These are phyloP conservation scores for Iris pallida DNA, from an alignment of 116 monocot genomes.

Conservation along the genomic window DNA sequence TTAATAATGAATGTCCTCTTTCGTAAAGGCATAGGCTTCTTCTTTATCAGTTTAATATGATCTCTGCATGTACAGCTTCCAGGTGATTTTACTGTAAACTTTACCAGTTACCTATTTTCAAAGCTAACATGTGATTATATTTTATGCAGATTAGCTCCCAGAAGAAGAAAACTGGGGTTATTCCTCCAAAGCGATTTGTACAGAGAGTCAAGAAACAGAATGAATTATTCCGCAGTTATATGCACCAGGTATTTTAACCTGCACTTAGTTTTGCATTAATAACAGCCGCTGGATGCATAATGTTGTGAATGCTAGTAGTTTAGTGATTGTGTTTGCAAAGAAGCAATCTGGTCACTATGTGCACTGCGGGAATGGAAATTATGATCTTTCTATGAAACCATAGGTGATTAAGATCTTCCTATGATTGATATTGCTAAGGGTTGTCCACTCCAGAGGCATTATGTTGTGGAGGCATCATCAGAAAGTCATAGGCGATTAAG, in stretches of 20 bases:
- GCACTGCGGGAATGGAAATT: no score
- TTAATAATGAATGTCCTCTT: no score
- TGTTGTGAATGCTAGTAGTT: neutral
- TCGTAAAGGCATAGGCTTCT: no score
- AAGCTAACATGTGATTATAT: neutral
- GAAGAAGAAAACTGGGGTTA: constrained; percentile 91
- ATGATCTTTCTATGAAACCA: no score
- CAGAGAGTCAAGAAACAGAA: constrained; percentile 89
- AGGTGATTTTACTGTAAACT: no score
- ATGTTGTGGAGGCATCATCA: no score
- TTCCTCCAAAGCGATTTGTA: constrained; percentile 88
- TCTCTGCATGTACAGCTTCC: no score
- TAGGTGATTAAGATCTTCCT: no score
- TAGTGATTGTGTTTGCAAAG: neutral
- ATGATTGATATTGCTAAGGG: no score
- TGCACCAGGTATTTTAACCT: constrained; percentile 48
- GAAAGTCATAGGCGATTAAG: no score
- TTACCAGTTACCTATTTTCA: neutral
- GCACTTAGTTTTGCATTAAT: neutral
- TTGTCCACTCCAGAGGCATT: no score
- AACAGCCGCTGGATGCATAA: neutral
- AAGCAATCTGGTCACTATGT: neutral
- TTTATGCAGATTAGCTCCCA: constrained; percentile 81
- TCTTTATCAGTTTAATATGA: no score
- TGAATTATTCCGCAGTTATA: constrained; percentile 67